Evolutionary conservation across 2,329 filamentous ascomycete species (phyloP), one percentile per base, ranked within the genome.

Genomic region (Neonectria ditissima): DNA sequence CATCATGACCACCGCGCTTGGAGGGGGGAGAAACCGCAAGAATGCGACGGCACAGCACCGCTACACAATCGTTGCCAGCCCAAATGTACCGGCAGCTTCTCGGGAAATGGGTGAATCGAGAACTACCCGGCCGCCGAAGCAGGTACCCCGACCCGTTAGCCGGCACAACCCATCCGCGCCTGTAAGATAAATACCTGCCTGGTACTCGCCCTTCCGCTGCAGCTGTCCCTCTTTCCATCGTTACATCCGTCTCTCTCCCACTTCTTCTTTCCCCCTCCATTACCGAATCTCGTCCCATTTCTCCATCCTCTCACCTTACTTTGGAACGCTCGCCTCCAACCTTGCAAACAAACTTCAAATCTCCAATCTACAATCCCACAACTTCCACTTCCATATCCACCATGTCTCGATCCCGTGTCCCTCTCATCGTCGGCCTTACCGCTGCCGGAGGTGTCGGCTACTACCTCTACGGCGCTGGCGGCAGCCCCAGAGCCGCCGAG

Each of bases 401-500:
- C 53, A 65, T 70, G 67, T 79, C 52, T 69, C 86, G 85, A 83
- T 82, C 83, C 53, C 80, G 80, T 69, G 71, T 80, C 44, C 84
- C 85, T 70, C 71, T 84, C 69, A 75, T 83, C 72, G 75, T 91
- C 72, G 91, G 90, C 72, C 80, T 89, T 70, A 87, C 84, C 63
- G 89, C 87, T 69, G 90, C 86, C 32, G 88, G 87, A 73, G 91
- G 89, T 68, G 82, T 89, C 62, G 93, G 92, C 45, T 98, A 97
- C 86, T 98, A 98, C 84, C 87, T 98, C 67, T 99, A 97, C 85
- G 85, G 82, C 55, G 91, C 94, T 16, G 95, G 95, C 65, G 94
- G 95, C 62, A 87, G 89, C 78, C 86, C 93, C 55, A 92, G 91
- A 80, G 89, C 87, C 53, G 95, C 94, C n/a, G 89, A 94, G 86